Evolutionary conservation across 257 asterid species (phyloP), one percentile per base, ranked within the genome.

Genomic region (Solanum dulcamara): DNA sequence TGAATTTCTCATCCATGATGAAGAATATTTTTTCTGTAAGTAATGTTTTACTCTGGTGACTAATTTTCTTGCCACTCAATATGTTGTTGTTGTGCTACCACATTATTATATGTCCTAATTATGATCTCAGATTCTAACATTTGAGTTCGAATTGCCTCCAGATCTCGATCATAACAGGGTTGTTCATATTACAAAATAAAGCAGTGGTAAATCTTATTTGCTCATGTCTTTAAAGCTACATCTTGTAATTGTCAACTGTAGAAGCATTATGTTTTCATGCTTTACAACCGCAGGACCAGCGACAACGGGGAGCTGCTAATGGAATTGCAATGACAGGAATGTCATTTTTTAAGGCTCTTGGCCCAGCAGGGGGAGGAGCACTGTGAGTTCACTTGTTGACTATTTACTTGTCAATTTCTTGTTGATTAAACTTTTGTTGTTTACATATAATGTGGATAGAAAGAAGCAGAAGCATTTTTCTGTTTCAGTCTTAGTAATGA

Each of bases 281-380:
- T n/a, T n/a, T n/a, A n/a, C n/a, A 53, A 80, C 30, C 30, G 60
- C 93, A 95, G 98, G 85, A 92, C 46, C 97, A 91, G 85, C 93
- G 92, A 81, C 96, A 90, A 85, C 89, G 98, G 87, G 98, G 98
- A 86, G 91, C 93, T 85, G 98, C 98, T 86, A 95, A 95, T 87
- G 98, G 98, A 59, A 86, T 95, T 88, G 92, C 98, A 86, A 95
- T 95, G 97, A 87, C 98, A 7, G 90, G 89, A 50, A 95, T 95
- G 98, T 95, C 98, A 44, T 90, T 94, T 17, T 91, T 90, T 71
- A 95, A 95, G 91, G 92, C 96, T 30, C 83, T 89, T 5, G 98
- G 98, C 37, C 98, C 98, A 37, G 97, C 97, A 6, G 94, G 87
- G 30, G 98, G 96, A 18, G 98, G 98, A 81, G 88, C 95, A 85